A percentile compares a stretch with the other conserved stretches of the same genome.
Conservation (phyloP, 2,329 filamentous ascomycete genomes). For the Chaetomium sp. region DNA sequence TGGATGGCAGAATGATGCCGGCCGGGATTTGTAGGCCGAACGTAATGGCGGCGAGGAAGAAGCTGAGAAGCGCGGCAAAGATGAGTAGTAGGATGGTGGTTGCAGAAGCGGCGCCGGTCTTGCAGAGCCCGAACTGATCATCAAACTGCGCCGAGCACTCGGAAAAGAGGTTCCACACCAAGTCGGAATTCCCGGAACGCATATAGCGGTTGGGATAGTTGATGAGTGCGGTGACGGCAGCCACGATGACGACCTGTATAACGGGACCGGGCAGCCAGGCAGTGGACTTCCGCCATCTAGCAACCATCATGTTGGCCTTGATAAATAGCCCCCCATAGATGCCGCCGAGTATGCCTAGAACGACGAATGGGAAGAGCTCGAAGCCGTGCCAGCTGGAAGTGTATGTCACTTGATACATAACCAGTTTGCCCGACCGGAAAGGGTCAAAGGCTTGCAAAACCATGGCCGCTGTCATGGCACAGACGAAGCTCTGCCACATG, state of each 20-base stretch:
- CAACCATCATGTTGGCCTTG: slow-evolving; percentile 86
- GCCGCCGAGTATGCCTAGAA: slow-evolving; percentile 88
- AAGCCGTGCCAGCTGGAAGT: slow-evolving; percentile 91
- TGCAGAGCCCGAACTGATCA: slow-evolving; percentile 89
- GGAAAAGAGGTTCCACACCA: slow-evolving; percentile 88
- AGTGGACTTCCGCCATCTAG: slow-evolving; percentile 72
- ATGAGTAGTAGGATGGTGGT: slow-evolving; percentile 81
- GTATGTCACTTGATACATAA: slow-evolving; percentile 94
- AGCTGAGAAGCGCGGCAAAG: slow-evolving; percentile 79
- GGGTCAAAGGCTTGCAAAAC: slow-evolving; percentile 91
- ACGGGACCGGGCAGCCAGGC: slow-evolving; percentile 72
- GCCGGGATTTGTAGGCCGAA: slow-evolving; percentile 95
- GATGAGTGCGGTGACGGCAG: slow-evolving; percentile 80
- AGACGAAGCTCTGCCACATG: slow-evolving; percentile 99
- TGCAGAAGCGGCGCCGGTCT: slow-evolving; percentile 78
- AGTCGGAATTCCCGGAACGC: slow-evolving; percentile 86
- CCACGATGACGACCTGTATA: slow-evolving; percentile 75
- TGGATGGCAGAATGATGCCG: slow-evolving; percentile 92
- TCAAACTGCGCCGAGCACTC: slow-evolving; percentile 83
- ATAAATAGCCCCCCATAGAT: slow-evolving; percentile 94
- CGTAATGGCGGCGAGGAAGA: slow-evolving; percentile 81
- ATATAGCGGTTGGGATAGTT: slow-evolving; percentile 98
- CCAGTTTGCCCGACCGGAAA: slow-evolving; percentile 92
- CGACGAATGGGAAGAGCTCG: slow-evolving; percentile 82
- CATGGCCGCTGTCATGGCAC: slow-evolving; percentile 97